phyloP scores from a whole-genome alignment of 257 asterid genomes.

The Rehmannia glutinosa region DNA sequence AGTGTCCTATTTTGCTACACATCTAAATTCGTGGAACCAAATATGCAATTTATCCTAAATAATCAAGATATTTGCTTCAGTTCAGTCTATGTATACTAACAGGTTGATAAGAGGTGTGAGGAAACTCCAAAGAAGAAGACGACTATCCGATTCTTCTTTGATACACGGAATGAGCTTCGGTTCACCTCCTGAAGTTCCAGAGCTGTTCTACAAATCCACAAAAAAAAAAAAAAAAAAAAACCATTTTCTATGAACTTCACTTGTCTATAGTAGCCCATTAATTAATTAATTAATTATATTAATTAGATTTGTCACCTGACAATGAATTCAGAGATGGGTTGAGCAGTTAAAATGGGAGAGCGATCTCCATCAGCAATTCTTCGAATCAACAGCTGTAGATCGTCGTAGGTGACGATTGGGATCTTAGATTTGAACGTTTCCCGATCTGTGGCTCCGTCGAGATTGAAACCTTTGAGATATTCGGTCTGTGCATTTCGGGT shows the following conservation, averaged over 20 bases:
- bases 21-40: too few relatives aligned
- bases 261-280: background rate
- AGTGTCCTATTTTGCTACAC: too few relatives aligned
- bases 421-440: too few relatives aligned
- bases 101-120: conserved; percentile 37
- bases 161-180: conserved; percentile 39
- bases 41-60: too few relatives aligned
- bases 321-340: conserved; percentile 25
- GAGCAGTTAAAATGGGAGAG: conserved; percentile 24
- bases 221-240: background rate
- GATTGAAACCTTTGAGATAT: too few relatives aligned
- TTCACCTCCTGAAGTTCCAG: conserved; percentile 49
- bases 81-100: conserved; percentile 19
- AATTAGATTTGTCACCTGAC: conserved; percentile 25
- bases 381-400: too few relatives aligned
- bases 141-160: conserved; percentile 34
- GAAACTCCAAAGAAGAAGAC: conserved; percentile 37
- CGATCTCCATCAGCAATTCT: conserved; percentile 27
- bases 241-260: background rate
- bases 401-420: too few relatives aligned
- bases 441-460: too few relatives aligned
- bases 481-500: conserved; percentile 21
- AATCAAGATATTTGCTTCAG: background rate
- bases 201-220: conserved; percentile 10
- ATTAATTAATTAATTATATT: too few relatives aligned